Evolutionary conservation across 257 asterid species (phyloP).

Genomic region (Gentiana macrophylla): DNA sequence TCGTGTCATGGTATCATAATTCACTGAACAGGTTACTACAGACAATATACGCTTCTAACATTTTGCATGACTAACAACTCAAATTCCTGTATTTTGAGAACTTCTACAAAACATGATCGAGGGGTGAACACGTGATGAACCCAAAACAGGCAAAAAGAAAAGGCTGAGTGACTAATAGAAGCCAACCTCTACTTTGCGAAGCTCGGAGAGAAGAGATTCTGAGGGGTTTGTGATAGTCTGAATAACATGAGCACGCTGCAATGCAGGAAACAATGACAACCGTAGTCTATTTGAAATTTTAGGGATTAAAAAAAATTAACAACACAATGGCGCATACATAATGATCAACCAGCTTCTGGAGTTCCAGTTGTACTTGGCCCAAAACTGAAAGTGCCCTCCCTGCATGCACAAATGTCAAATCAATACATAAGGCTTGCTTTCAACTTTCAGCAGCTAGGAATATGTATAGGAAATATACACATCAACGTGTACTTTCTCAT

Average conservation of each 20-base stretch:
- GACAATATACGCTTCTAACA: too few relatives aligned
- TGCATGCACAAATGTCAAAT: constrained; percentile 20
- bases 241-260: constrained; percentile 76
- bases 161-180: neutral
- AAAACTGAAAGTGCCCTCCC: constrained; percentile 65
- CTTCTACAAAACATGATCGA: too few relatives aligned
- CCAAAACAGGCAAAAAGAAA: neutral
- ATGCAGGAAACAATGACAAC: constrained; percentile 24
- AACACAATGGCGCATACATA: constrained; percentile 47
- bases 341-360: constrained; percentile 74
- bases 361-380: constrained; percentile 78
- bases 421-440: too few relatives aligned
- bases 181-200: constrained; percentile 94
- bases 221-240: constrained; percentile 89
- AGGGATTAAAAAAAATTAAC: neutral
- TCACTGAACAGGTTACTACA: too few relatives aligned
- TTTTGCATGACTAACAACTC: neutral
- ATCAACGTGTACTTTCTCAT: too few relatives aligned
- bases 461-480: too few relatives aligned
- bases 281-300: constrained; percentile 1
- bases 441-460: too few relatives aligned
- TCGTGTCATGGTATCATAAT: too few relatives aligned
- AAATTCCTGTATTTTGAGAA: neutral
- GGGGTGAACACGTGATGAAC: too few relatives aligned
- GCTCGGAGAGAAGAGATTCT: constrained; percentile 91